Evolutionary conservation across 2,329 filamentous ascomycete species (phyloP).

Genomic region (Aspergillus fischeri): DNA sequence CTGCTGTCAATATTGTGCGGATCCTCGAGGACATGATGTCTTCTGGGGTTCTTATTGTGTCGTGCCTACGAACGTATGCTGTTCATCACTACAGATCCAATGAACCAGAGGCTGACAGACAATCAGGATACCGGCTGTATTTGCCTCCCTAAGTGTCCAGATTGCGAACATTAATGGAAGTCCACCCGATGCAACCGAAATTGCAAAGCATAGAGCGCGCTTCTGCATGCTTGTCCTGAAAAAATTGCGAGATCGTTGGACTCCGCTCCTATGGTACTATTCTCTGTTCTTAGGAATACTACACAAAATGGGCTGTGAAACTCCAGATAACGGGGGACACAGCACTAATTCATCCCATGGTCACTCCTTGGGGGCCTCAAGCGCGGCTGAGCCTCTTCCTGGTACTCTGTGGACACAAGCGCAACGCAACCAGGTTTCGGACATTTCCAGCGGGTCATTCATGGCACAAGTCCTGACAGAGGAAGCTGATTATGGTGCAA

Average conservation of each 20-base stretch:
- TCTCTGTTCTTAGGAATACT: constrained; percentile 4
- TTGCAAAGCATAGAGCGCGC: constrained; percentile 7
- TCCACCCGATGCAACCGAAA: not conserved
- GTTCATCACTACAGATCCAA: not conserved
- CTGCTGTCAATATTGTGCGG: constrained; percentile 6
- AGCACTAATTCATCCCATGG: not conserved
- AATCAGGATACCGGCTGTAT: not conserved
- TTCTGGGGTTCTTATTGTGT: not conserved
- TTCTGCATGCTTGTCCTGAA: constrained; percentile 6
- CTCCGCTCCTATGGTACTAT: constrained; percentile 5
- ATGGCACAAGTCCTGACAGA: not conserved
- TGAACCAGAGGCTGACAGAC: not conserved
- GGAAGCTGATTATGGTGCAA: not conserved
- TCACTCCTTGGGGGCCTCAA: not conserved
- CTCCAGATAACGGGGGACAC: not conserved
- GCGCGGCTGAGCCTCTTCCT: not conserved
- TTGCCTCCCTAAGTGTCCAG: constrained; percentile 1
- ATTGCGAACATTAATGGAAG: constrained; percentile 3
- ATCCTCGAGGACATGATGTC: constrained; percentile 6
- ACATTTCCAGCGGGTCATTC: not conserved
- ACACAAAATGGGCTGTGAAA: not conserved
- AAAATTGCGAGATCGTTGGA: constrained; percentile 2
- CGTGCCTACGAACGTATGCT: not conserved
- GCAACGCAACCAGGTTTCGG: not conserved
- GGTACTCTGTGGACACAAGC: not conserved